Evolutionary conservation across 768 basidiomycete genomes (phyloP).

Genomic region (Mycena latifolia): DNA sequence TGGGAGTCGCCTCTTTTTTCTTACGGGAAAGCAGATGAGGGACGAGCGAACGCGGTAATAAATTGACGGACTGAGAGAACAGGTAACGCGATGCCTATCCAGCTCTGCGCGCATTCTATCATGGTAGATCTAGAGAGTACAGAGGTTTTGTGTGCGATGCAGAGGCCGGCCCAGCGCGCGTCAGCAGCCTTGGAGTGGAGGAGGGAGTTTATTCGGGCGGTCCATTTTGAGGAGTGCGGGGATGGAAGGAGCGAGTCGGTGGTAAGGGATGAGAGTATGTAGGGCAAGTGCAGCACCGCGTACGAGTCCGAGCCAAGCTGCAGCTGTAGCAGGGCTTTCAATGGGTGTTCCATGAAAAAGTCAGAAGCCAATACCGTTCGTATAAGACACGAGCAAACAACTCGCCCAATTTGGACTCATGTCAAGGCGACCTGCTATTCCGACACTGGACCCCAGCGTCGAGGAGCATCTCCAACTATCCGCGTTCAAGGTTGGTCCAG

Average conservation of each 20-base stretch:
- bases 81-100: conserved; percentile 76
- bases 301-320: conserved; percentile 79
- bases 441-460: conserved; percentile 63
- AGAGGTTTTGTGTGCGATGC: conserved; percentile 77
- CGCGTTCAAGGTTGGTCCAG: conserved; percentile 63
- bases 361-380: conserved; percentile 25
- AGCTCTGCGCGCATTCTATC: conserved; percentile 78
- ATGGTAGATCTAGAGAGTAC: conserved; percentile 68
- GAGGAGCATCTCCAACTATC: conserved; percentile 65
- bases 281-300: conserved; percentile 69
- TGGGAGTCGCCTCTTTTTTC: conserved; percentile 77
- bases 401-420: conserved; percentile 29
- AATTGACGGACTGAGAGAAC: conserved; percentile 74
- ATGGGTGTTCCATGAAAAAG: conserved; percentile 60
- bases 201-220: conserved; percentile 76
- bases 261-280: conserved; percentile 67
- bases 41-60: conserved; percentile 35
- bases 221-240: conserved; percentile 81
- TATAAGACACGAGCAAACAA: conserved; percentile 39
- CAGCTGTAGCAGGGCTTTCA: conserved; percentile 76
- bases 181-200: conserved; percentile 84
- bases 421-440: conserved; percentile 31
- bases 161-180: conserved; percentile 85
- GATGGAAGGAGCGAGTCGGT: conserved; percentile 69
- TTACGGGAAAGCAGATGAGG: conserved; percentile 47